These are phyloP conservation scores for Cystobasidiaceae sp. DNA, from an alignment of 1,284 basidiomycete genomes.

Conservation along the genomic window DNA sequence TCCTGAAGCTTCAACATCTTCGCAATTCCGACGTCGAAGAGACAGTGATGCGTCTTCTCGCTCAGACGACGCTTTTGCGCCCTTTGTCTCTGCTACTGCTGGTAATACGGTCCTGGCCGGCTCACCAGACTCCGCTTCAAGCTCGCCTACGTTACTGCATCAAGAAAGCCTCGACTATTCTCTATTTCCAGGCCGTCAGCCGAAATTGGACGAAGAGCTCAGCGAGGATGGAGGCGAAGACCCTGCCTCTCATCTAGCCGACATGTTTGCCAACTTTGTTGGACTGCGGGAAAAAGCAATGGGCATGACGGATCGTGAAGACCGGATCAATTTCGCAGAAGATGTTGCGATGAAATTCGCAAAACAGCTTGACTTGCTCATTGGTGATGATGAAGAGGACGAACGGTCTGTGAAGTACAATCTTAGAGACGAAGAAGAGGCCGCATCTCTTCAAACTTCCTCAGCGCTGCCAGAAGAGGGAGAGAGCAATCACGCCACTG, in stretches of 20 bases:
- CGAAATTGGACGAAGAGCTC: background rate
- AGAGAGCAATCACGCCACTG: too few species aligned
- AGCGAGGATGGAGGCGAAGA: background rate
- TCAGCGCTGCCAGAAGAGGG: too few species aligned
- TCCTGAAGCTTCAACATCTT: background rate
- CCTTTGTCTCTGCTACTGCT: conserved; percentile 11
- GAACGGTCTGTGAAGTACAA: too few species aligned
- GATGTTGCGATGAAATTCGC: conserved; percentile 28
- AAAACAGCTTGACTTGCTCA: conserved; percentile 20
- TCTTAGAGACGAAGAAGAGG: too few species aligned
- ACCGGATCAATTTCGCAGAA: conserved; percentile 18
- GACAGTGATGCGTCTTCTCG: conserved; percentile 2
- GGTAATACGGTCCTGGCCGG: background rate
- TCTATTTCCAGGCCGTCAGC: background rate
- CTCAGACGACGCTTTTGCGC: conserved; percentile 26
- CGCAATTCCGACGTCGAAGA: background rate
- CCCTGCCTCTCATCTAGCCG: conserved; percentile 18
- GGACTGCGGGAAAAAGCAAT: conserved; percentile 18
- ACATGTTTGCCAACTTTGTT: conserved; percentile 23
- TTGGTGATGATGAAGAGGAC: background rate
- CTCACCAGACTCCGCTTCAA: background rate
- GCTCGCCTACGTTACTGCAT: too few species aligned
- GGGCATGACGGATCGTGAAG: conserved; percentile 2
- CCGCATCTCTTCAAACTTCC: too few species aligned
- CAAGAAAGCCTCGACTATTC: conserved; percentile 1